Percentiles rank a stretch among this genome's conserved stretches.
Evolutionary conservation across 228 moss, liverwort and hornwort species (phyloP).

Genomic region (Sphagnum fallax): DNA sequence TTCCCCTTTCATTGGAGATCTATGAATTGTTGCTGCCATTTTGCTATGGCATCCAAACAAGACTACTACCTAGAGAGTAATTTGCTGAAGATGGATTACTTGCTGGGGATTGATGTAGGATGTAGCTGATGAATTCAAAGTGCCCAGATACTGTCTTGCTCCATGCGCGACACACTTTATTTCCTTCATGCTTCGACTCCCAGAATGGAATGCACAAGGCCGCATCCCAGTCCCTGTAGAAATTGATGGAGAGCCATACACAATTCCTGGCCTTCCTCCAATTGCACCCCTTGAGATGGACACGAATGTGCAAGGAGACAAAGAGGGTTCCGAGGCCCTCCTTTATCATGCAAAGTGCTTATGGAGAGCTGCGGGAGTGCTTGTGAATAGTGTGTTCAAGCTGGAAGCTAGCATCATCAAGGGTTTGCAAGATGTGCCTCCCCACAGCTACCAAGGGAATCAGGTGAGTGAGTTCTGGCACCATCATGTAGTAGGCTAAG

Average conservation of each 20-base stretch:
- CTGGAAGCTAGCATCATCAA: conserved; percentile 11
- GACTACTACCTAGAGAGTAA: too few relatives aligned
- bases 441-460: neutral
- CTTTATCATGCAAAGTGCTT: conserved; percentile 18
- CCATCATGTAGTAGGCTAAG: neutral
- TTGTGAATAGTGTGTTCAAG: conserved; percentile 39
- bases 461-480: conserved; percentile 4
- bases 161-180: conserved; percentile 23
- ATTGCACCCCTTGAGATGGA: conserved; percentile 28
- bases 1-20: too few relatives aligned
- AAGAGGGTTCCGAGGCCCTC: neutral
- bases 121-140: conserved; percentile 30
- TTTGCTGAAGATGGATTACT: too few relatives aligned
- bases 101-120: conserved; percentile 5
- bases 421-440: conserved; percentile 11
- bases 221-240: conserved; percentile 9
- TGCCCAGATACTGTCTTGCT: conserved; percentile 36
- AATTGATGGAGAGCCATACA: conserved; percentile 2
- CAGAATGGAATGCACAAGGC: conserved; percentile 24
- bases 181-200: conserved; percentile 25
- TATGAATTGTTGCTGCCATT: too few relatives aligned
- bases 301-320: conserved; percentile 13
- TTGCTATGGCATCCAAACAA: too few relatives aligned
- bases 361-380: conserved; percentile 26
- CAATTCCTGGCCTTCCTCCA: conserved; percentile 28